phyloP scores from a whole-genome alignment of 2,329 filamentous ascomycete genomes.

The Conoideocrella luteorostrata region DNA sequence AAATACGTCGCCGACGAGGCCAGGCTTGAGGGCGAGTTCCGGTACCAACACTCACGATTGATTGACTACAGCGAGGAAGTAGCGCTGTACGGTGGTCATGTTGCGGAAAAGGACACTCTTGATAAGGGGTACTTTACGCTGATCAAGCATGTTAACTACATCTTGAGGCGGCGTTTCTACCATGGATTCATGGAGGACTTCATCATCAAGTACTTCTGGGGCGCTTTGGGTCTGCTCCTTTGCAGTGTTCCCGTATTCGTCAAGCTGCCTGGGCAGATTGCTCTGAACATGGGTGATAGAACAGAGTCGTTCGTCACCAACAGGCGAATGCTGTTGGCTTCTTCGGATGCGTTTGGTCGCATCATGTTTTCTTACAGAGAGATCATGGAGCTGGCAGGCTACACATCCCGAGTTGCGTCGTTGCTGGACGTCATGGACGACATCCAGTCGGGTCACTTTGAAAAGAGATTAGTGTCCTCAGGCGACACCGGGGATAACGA shows the following conservation, averaged over 20 bases:
- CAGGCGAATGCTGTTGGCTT: slow-evolving; percentile 81
- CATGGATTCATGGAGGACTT: slow-evolving; percentile 99
- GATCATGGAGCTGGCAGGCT: slow-evolving; percentile 90
- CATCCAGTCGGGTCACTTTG: slow-evolving; percentile 80
- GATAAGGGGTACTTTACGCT: slow-evolving; percentile 99
- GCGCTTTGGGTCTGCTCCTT: slow-evolving; percentile 80
- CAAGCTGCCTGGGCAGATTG: slow-evolving; percentile 68
- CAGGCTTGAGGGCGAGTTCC: slow-evolving; percentile 87
- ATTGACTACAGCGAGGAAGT: slow-evolving; percentile 97
- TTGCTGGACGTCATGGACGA: slow-evolving; percentile 93
- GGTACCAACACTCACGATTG: slow-evolving; percentile 87
- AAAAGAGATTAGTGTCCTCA: slow-evolving; percentile 93
- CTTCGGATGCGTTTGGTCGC: slow-evolving; percentile 90
- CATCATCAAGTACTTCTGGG: slow-evolving; percentile 99
- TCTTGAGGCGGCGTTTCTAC: slow-evolving; percentile 82
- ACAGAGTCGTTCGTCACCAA: slow-evolving; percentile 87
- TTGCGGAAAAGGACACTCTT: slow-evolving; percentile 89
- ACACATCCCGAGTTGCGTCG: slow-evolving; percentile 86
- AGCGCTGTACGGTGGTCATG: slow-evolving; percentile 84
- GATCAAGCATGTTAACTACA: slow-evolving; percentile 98
- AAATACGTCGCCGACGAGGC: slow-evolving; percentile 98
- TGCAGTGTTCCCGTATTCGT: slow-evolving; percentile 96
- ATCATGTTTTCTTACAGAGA: slow-evolving; percentile 99
- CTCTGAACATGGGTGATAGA: slow-evolving; percentile 62
- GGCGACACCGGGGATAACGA: slow-evolving; percentile 76